Evolutionary conservation across 1,284 basidiomycete species (phyloP).

Genomic region (Naganishia cerealis): DNA sequence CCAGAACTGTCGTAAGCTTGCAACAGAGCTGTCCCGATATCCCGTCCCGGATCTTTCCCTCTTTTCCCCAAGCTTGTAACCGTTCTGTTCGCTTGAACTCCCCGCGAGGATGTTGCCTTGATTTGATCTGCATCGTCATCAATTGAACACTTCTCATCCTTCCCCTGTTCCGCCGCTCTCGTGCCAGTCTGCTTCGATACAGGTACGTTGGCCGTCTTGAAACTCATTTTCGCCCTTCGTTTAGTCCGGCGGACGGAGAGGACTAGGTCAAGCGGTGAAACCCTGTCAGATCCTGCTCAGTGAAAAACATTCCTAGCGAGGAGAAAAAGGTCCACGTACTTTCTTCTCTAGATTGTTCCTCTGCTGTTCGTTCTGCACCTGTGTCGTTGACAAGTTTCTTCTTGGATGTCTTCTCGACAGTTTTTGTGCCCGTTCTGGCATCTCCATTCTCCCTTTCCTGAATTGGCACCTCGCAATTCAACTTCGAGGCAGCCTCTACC

Average conservation of each 20-base stretch:
- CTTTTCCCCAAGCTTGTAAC: not conserved
- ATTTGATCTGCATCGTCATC: not conserved
- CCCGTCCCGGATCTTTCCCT: not conserved
- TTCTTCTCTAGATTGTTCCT: conserved; percentile 19
- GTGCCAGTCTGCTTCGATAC: not conserved
- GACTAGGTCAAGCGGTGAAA: conserved; percentile 3
- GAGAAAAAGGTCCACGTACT: conserved; percentile 1
- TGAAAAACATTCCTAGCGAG: not conserved
- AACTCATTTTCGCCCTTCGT: conserved; percentile 4
- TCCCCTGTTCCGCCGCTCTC: not conserved
- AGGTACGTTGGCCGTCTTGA: conserved; percentile 1
- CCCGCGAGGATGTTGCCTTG: not conserved
- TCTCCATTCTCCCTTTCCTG: not conserved
- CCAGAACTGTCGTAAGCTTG: conserved; percentile 16
- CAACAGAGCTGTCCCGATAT: conserved; percentile 11
- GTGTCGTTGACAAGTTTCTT: not conserved
- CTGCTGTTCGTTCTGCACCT: not conserved
- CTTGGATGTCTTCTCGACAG: not conserved
- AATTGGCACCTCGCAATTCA: not conserved
- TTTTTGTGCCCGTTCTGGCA: not conserved
- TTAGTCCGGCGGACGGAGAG: conserved; percentile 11
- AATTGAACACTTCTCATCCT: not conserved
- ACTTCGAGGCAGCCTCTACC: not conserved
- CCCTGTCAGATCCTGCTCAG: conserved; percentile 22
- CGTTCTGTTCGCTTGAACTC: not conserved